A percentile compares a stretch with the other conserved stretches of the same genome.
Conservation (phyloP, 768 basidiomycete species). For the Agrocybe praecox region DNA sequence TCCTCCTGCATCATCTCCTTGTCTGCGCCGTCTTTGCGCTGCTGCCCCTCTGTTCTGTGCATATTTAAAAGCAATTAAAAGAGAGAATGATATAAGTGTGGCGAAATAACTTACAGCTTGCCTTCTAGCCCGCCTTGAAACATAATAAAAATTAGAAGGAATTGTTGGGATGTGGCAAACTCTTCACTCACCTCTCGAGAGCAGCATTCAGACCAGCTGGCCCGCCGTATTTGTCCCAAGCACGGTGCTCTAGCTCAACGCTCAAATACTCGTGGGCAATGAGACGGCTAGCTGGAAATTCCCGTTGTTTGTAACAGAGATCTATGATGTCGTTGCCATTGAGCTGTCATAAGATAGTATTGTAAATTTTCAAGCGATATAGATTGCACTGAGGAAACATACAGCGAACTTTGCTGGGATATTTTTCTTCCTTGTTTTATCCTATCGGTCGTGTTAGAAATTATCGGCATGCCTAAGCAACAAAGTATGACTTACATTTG, state of each 20-base stretch:
- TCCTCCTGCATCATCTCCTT: too few species aligned
- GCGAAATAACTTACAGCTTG: too few species aligned
- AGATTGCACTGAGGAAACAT: not conserved
- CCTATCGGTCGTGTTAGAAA: not conserved
- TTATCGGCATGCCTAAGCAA: not conserved
- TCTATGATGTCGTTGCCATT: conserved; percentile 3
- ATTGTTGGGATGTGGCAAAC: not conserved
- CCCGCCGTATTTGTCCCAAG: conserved; percentile 26
- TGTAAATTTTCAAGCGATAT: too few species aligned
- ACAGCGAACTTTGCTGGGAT: not conserved
- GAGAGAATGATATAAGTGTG: too few species aligned
- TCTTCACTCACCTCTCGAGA: not conserved
- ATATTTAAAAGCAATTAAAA: too few species aligned
- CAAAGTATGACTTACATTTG: not conserved
- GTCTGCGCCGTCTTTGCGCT: too few species aligned
- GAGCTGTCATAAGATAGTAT: not conserved
- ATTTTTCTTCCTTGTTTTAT: not conserved
- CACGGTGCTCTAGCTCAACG: conserved; percentile 17
- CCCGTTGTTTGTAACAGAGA: not conserved
- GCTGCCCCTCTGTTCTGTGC: too few species aligned
- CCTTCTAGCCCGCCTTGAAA: not conserved
- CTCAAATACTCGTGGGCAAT: not conserved
- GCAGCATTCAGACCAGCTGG: conserved; percentile 14
- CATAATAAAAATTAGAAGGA: not conserved
- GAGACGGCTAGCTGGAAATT: not conserved